Conservation (phyloP, 2,329 filamentous ascomycete genomes). For the Tricladium varicosporioides region DNA sequence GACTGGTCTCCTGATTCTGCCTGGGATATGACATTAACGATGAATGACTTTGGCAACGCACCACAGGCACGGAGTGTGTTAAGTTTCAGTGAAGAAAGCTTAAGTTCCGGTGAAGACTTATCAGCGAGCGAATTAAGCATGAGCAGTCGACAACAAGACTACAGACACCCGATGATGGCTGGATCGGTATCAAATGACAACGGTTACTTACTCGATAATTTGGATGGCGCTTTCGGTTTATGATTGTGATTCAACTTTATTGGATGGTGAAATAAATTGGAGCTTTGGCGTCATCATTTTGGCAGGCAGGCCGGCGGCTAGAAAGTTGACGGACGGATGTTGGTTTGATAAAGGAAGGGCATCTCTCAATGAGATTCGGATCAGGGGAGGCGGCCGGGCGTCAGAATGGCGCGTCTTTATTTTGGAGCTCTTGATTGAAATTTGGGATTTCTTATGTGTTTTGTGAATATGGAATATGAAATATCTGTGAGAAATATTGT, state of each 20-base stretch:
- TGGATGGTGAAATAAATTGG: neutral
- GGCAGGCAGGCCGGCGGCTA: neutral
- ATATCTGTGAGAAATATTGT: neutral
- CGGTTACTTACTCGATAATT: slow-evolving; percentile 31
- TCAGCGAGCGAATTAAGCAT: slow-evolving; percentile 27
- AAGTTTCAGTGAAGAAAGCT: slow-evolving; percentile 58
- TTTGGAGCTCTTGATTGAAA: too few relatives aligned
- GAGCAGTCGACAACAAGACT: slow-evolving; percentile 18
- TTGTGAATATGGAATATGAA: neutral
- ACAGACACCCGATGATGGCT: slow-evolving; percentile 17
- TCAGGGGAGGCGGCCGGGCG: neutral
- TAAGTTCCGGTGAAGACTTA: slow-evolving; percentile 50
- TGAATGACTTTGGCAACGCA: slow-evolving; percentile 35
- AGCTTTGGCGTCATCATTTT: neutral
- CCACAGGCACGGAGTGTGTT: slow-evolving; percentile 50
- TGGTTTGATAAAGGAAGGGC: neutral
- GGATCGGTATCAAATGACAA: slow-evolving; percentile 13
- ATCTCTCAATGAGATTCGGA: neutral
- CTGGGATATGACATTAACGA: slow-evolving; percentile 43
- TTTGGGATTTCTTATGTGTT: too few relatives aligned
- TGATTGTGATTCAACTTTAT: slow-evolving; percentile 18
- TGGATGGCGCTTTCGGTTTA: slow-evolving; percentile 41
- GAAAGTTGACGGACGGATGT: neutral
- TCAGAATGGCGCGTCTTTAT: neutral
- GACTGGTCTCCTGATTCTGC: slow-evolving; percentile 55